phyloP scores from a whole-genome alignment of 2,329 filamentous ascomycete genomes.

The Pseudogymnoascus sp. region DNA sequence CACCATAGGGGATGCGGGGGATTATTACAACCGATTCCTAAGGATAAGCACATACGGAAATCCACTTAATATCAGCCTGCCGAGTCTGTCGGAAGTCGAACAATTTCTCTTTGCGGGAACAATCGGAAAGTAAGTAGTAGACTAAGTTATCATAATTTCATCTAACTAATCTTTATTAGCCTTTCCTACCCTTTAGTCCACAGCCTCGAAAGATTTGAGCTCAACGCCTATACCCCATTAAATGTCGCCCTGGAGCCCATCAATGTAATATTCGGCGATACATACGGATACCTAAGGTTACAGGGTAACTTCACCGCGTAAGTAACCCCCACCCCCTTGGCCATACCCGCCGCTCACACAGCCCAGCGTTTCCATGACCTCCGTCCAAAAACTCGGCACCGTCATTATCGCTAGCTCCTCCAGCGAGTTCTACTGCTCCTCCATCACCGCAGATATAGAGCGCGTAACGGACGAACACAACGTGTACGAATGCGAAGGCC shows the following conservation, averaged over 20 bases:
- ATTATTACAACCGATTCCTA: background rate
- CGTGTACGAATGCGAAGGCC: background rate
- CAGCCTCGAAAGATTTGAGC: background rate
- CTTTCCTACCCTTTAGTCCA: background rate
- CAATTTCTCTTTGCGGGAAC: background rate
- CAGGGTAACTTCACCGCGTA: background rate
- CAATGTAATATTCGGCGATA: background rate
- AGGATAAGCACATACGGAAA: background rate
- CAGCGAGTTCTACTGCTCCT: background rate
- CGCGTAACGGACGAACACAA: background rate
- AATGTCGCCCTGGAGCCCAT: background rate
- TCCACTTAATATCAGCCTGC: background rate
- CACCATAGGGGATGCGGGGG: background rate
- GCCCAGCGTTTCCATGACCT: background rate
- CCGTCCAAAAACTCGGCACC: background rate
- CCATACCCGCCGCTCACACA: background rate
- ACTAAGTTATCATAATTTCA: background rate
- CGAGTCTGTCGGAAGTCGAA: slow-evolving; percentile 12
- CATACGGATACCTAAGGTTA: background rate
- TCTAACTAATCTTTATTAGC: background rate
- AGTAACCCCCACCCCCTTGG: background rate
- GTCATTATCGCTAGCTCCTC: background rate
- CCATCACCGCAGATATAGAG: background rate
- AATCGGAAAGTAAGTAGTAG: background rate
- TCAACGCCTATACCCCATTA: background rate